Evolutionary conservation across 257 asterid genomes (phyloP).

Genomic region (Mentha longifolia): DNA sequence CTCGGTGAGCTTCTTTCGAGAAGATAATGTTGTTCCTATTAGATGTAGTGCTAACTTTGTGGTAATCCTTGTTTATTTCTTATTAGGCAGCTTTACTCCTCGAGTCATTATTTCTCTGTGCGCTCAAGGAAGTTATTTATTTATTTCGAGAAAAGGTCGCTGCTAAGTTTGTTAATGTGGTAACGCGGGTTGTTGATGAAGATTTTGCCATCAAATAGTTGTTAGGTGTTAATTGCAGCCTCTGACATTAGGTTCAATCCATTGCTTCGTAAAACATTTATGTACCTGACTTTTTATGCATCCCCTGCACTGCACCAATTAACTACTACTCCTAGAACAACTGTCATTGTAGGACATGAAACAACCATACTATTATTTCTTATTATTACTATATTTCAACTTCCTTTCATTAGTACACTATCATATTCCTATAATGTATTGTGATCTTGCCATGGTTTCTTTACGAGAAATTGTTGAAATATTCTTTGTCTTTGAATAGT

Average conservation of each 20-base stretch:
- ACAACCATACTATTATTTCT: background rate
- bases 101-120: background rate
- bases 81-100: slow-evolving; percentile 16
- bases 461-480: background rate
- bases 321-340: slow-evolving; percentile 13
- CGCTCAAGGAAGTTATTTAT: background rate
- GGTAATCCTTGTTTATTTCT: background rate
- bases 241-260: slow-evolving; percentile 14
- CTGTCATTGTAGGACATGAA: background rate
- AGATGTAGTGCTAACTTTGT: slow-evolving; percentile 10
- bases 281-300: background rate
- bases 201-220: slow-evolving; percentile 2
- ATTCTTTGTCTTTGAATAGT: background rate
- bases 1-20: slow-evolving; percentile 10
- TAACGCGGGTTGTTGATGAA: background rate
- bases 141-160: background rate
- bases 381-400: background rate
- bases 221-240: slow-evolving; percentile 9
- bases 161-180: slow-evolving; percentile 4
- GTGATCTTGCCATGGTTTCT: background rate
- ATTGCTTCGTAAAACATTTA: background rate
- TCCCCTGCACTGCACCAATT: background rate
- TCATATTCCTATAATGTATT: background rate
- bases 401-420: background rate
- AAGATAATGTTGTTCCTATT: slow-evolving; percentile 7